phyloP scores from a whole-genome alignment of 352 stramenopile species.

The Phytophthora multivora region DNA sequence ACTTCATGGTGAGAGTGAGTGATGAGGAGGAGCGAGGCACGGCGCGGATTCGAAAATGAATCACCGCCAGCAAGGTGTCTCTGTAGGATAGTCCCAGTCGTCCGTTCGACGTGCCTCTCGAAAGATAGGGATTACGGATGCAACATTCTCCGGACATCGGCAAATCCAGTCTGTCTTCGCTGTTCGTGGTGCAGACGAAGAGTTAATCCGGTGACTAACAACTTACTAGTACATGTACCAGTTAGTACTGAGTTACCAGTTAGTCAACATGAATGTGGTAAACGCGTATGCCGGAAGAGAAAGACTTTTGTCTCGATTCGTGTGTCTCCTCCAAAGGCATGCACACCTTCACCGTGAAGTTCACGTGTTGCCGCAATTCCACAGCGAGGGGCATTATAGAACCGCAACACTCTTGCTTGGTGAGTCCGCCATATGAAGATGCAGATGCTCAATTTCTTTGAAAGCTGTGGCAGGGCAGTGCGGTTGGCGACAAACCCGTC shows the following conservation, averaged over 20 bases:
- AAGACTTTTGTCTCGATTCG: no score
- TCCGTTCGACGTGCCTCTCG: background rate
- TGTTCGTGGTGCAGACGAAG: background rate
- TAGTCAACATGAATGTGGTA: no score
- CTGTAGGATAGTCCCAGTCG: background rate
- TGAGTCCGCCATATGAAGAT: background rate
- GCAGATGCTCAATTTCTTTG: background rate
- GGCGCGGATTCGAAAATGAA: constrained; percentile 19
- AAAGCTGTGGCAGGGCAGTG: background rate
- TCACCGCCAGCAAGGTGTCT: background rate
- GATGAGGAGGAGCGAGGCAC: background rate
- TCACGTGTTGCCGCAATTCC: no score
- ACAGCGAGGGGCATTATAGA: no score
- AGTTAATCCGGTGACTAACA: background rate
- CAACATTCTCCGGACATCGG: background rate
- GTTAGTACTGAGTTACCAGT: no score
- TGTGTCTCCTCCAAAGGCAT: no score
- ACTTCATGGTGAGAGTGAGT: constrained; percentile 15
- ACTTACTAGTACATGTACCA: no score
- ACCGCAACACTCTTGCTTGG: background rate
- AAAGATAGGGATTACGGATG: background rate
- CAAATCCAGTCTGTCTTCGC: background rate
- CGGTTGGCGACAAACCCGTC: no score
- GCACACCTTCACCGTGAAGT: no score
- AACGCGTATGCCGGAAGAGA: no score